Percentiles rank a stretch among this genome's conserved stretches.
Evolutionary conservation across 768 basidiomycete genomes (phyloP).

Genomic region (Polyporus arcularius): DNA sequence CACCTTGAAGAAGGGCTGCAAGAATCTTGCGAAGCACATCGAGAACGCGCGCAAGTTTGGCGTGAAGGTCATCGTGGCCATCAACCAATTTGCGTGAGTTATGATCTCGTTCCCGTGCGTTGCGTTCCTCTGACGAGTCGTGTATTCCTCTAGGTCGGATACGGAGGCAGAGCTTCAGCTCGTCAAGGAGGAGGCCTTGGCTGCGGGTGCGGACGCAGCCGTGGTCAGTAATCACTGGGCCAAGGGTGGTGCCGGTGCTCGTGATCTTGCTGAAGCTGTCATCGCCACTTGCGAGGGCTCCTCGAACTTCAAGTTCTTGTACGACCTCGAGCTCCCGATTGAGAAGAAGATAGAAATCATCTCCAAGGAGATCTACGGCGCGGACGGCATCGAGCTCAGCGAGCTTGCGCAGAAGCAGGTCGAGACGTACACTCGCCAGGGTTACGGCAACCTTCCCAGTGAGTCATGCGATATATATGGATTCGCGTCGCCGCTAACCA

Average conservation of each 20-base stretch:
- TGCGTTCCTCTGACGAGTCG: neutral
- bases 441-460: constrained; percentile 80
- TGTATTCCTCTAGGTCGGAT: constrained; percentile 61
- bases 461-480: constrained; percentile 29
- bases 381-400: constrained; percentile 86
- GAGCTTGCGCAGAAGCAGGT: constrained; percentile 84
- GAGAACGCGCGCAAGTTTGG: constrained; percentile 95
- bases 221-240: constrained; percentile 99
- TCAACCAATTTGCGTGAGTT: constrained; percentile 93
- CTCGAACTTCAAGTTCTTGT: constrained; percentile 91
- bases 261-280: constrained; percentile 90
- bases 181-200: constrained; percentile 75
- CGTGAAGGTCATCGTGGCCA: constrained; percentile 91
- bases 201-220: constrained; percentile 91
- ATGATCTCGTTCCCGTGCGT: no score
- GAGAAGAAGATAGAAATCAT: constrained; percentile 89
- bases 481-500: constrained; percentile 5
- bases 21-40: constrained; percentile 92
- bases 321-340: constrained; percentile 81
- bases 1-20: constrained; percentile 86
- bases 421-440: constrained; percentile 90
- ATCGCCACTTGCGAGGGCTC: constrained; percentile 80
- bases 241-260: constrained; percentile 88
- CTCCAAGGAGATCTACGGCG: constrained; percentile 90
- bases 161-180: constrained; percentile 87